A percentile compares a stretch with the other conserved stretches of the same genome.
Conservation (phyloP, 495 filamentous ascomycete genomes). For the Barbatosphaeria neglecta region DNA sequence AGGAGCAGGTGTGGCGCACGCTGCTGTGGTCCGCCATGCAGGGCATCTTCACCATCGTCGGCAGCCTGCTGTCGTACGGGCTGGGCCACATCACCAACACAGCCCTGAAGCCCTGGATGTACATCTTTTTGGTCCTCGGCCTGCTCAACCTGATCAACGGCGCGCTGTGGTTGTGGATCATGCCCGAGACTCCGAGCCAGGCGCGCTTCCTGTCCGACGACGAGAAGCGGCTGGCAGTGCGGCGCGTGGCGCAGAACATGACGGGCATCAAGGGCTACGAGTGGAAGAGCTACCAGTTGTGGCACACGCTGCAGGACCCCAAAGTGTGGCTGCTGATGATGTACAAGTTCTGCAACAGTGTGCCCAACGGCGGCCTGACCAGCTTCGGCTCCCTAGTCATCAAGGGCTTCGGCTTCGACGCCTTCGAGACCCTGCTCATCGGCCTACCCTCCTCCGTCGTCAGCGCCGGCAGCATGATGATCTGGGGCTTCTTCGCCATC, state of each 20-base stretch:
- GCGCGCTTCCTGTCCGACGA: neutral
- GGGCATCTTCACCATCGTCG: neutral
- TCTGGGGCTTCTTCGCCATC: neutral
- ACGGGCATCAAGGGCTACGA: constrained; percentile 3
- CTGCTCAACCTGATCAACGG: constrained; percentile 24
- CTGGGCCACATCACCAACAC: neutral
- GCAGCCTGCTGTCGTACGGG: neutral
- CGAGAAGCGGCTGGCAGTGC: constrained; percentile 1
- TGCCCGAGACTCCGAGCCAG: constrained; percentile 7
- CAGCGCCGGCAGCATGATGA: neutral
- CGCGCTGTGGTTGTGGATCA: constrained; percentile 11
- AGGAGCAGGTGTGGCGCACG: neutral
- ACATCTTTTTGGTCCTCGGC: constrained; percentile 24
- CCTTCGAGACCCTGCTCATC: neutral
- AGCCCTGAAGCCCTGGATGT: constrained; percentile 1
- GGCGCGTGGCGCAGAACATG: constrained; percentile 1
- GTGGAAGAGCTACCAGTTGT: constrained; percentile 22
- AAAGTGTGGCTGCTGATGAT: constrained; percentile 23
- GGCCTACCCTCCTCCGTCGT: neutral
- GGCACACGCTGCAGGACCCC: constrained; percentile 24
- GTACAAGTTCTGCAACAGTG: constrained; percentile 23
- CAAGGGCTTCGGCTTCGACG: constrained; percentile 13
- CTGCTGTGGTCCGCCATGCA: neutral
- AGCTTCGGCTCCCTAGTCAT: constrained; percentile 30
- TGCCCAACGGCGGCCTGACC: constrained; percentile 33